Evolutionary conservation across 306 rosid genomes (phyloP).

Genomic region (Acacia confusa): DNA sequence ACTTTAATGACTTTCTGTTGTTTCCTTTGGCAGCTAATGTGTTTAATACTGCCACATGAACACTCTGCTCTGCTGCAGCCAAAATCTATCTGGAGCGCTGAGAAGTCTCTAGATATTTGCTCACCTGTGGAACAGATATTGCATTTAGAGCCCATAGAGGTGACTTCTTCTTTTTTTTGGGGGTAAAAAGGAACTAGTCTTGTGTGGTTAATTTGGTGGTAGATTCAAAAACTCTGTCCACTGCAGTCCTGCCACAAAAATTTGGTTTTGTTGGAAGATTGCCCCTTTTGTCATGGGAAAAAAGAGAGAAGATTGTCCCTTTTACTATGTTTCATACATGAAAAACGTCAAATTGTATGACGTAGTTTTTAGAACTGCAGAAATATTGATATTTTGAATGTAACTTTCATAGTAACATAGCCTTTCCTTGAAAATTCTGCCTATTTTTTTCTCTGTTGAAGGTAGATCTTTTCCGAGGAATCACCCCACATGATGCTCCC

Average conservation of each 20-base stretch:
- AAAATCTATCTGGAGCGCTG: constrained; percentile 85
- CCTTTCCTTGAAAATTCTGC: constrained; percentile 11
- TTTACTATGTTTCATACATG: background rate
- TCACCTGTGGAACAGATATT: constrained; percentile 82
- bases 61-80: constrained; percentile 67
- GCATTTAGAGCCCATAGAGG: constrained; percentile 92
- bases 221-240: background rate
- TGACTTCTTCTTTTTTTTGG: constrained; percentile 15
- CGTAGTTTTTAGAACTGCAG: background rate
- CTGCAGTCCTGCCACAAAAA: background rate
- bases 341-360: background rate
- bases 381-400: background rate
- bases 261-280: background rate
- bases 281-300: background rate
- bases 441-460: constrained; percentile 35
- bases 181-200: background rate
- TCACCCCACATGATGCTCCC: constrained; percentile 83
- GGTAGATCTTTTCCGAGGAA: constrained; percentile 85
- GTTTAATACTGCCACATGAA: constrained; percentile 73
- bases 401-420: constrained; percentile 17
- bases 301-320: background rate
- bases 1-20: constrained; percentile 24
- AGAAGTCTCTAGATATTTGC: constrained; percentile 61
- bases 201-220: constrained; percentile 1
- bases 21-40: constrained; percentile 69